These are phyloP conservation scores for Triticum monococcum DNA, from an alignment of 176 grass and related monocot species.

Conservation along the genomic window DNA sequence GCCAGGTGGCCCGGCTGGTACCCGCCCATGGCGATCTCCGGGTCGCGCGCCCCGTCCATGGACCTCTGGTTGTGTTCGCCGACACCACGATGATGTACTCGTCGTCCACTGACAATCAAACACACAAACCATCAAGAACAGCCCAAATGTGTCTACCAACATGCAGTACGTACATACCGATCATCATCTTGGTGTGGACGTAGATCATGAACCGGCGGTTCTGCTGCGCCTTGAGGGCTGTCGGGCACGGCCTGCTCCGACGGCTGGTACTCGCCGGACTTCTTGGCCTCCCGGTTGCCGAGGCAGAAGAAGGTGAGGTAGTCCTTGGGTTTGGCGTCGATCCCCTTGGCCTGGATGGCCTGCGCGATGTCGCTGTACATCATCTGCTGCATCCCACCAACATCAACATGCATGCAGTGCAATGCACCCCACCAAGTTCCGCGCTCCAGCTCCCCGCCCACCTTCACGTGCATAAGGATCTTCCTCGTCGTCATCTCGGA, in stretches of 20 bases:
- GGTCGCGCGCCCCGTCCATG: constrained; percentile 78
- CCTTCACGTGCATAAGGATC: too few species aligned
- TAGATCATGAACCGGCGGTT: constrained; percentile 95
- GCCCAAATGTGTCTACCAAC: too few species aligned
- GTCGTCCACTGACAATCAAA: constrained; percentile 58
- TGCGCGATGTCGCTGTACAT: constrained; percentile 85
- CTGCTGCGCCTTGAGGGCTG: constrained; percentile 65
- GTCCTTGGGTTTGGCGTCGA: constrained; percentile 66
- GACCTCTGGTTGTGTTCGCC: constrained; percentile 89
- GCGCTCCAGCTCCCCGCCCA: too few species aligned
- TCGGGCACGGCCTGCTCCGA: constrained; percentile 58
- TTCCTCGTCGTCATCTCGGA: too few species aligned
- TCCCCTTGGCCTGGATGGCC: constrained; percentile 70
- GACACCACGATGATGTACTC: constrained; percentile 94
- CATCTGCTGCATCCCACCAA: constrained; percentile 43
- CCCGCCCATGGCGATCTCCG: constrained; percentile 87
- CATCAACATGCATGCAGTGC: too few species aligned
- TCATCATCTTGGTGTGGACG: constrained; percentile 97
- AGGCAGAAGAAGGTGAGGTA: constrained; percentile 94
- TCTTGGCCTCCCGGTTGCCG: constrained; percentile 75
- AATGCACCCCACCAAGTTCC: too few species aligned
- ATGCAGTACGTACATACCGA: constrained; percentile 40
- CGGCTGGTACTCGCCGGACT: constrained; percentile 60
- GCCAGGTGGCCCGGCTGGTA: constrained; percentile 65
- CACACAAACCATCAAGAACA: background rate